Evolutionary conservation across 768 basidiomycete genomes (phyloP).

Genomic region (Piloderma croceum): DNA sequence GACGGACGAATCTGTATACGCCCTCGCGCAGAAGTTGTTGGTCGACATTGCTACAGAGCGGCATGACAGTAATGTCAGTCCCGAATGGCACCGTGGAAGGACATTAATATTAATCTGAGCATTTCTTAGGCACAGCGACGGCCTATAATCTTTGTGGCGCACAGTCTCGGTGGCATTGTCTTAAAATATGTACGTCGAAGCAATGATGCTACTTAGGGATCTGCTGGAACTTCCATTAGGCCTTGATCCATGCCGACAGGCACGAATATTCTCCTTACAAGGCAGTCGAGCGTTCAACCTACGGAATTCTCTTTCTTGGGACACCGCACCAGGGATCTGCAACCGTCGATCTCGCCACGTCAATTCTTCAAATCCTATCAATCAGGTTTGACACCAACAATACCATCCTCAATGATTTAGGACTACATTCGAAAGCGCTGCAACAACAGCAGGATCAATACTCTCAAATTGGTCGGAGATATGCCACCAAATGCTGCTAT

Average conservation of each 20-base stretch:
- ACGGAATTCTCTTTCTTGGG: slow-evolving; percentile 8
- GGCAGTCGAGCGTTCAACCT: too few relatives aligned
- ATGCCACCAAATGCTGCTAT: slow-evolving; percentile 6
- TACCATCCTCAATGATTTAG: slow-evolving; percentile 4
- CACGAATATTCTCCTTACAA: slow-evolving; percentile 5
- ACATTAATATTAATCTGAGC: too few relatives aligned
- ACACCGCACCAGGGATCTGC: slow-evolving; percentile 8
- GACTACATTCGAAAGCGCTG: slow-evolving; percentile 3
- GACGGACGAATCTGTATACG: slow-evolving; percentile 6
- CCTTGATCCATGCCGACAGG: slow-evolving; percentile 5
- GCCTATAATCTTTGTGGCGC: slow-evolving; percentile 8
- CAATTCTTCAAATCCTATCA: slow-evolving; percentile 6
- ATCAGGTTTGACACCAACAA: slow-evolving; percentile 7
- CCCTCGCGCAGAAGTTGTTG: slow-evolving; percentile 6
- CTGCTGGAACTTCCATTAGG: too few relatives aligned
- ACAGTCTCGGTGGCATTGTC: too few relatives aligned
- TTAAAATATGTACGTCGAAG: slow-evolving; percentile 6
- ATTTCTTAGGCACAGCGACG: too few relatives aligned
- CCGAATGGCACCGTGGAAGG: too few relatives aligned
- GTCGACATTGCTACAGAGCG: slow-evolving; percentile 1
- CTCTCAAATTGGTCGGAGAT: slow-evolving; percentile 4
- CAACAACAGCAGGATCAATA: slow-evolving; percentile 8
- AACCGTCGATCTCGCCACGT: slow-evolving; percentile 3
- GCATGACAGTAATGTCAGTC: slow-evolving; percentile 7
- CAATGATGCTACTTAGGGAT: too few relatives aligned